These are phyloP conservation scores for Balakata baccata DNA, from an alignment of 345 rosid genomes.

Conservation along the genomic window DNA sequence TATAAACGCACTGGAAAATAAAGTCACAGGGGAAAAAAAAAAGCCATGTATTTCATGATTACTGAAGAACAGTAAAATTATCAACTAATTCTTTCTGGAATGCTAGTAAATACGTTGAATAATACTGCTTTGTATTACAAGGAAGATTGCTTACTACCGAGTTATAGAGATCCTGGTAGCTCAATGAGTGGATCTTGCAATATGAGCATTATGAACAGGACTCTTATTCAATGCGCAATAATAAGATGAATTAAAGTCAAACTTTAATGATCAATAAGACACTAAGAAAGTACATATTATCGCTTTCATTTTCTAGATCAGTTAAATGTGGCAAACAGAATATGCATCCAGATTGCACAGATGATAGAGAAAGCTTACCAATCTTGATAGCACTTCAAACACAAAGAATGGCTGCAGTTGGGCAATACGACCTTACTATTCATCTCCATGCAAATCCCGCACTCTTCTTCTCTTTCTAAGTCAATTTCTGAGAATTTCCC, in stretches of 20 bases:
- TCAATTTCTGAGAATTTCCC: constrained; percentile 73
- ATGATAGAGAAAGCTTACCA: constrained; percentile 43
- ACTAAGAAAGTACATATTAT: neutral
- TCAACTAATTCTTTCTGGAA: neutral
- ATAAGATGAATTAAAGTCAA: neutral
- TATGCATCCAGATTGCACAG: neutral
- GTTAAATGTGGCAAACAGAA: neutral
- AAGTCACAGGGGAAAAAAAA: too few species aligned
- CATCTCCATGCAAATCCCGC: constrained; percentile 87
- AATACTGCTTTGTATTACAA: too few species aligned
- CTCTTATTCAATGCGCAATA: neutral
- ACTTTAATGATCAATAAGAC: neutral
- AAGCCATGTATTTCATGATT: neutral
- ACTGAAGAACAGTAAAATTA: neutral
- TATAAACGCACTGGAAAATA: too few species aligned
- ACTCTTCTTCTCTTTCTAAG: constrained; percentile 86
- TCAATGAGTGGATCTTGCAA: neutral
- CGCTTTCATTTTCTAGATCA: neutral
- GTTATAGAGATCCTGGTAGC: neutral
- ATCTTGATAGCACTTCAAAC: constrained; percentile 66
- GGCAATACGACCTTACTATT: constrained; percentile 70
- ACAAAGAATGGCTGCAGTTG: constrained; percentile 75
- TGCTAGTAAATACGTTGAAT: neutral
- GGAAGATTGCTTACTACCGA: neutral
- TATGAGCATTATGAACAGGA: neutral